phyloP scores from a whole-genome alignment of 2,329 filamentous ascomycete species.

The Xylariaceae sp. region DNA sequence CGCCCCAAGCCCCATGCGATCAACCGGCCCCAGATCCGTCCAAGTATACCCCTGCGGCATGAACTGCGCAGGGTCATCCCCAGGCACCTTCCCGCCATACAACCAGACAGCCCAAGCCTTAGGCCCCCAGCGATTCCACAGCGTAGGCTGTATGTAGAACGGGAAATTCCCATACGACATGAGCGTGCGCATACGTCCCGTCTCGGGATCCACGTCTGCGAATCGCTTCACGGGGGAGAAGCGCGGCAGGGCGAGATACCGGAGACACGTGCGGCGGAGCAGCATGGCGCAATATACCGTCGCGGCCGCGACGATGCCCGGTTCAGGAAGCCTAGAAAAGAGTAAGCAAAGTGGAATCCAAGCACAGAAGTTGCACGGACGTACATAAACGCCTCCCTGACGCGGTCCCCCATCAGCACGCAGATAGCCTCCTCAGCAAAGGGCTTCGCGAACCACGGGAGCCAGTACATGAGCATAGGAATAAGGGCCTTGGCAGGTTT shows the following conservation, averaged over 20 bases:
- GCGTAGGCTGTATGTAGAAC: constrained; percentile 58
- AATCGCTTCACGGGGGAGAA: constrained; percentile 38
- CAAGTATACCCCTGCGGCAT: constrained; percentile 50
- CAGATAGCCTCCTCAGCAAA: constrained; percentile 49
- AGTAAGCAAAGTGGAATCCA: neutral
- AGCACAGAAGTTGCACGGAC: constrained; percentile 26
- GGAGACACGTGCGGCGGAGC: constrained; percentile 52
- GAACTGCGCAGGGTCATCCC: constrained; percentile 38
- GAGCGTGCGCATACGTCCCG: constrained; percentile 47
- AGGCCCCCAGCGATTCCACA: constrained; percentile 61
- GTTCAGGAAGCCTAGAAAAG: constrained; percentile 40
- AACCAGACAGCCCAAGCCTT: constrained; percentile 45
- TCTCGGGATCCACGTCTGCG: constrained; percentile 47
- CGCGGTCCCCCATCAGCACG: constrained; percentile 59
- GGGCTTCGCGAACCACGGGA: constrained; percentile 44
- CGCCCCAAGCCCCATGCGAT: constrained; percentile 49
- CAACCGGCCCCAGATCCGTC: constrained; percentile 59
- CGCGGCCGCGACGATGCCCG: constrained; percentile 35
- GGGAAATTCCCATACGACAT: constrained; percentile 57
- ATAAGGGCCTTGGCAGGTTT: constrained; percentile 56
- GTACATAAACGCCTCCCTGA: constrained; percentile 63
- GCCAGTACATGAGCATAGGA: constrained; percentile 54
- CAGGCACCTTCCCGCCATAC: constrained; percentile 45
- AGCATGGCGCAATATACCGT: constrained; percentile 47
- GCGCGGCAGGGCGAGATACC: constrained; percentile 59